Percentiles rank a stretch among this genome's conserved stretches.
These are phyloP conservation scores for Linum trigynum DNA, from an alignment of 345 rosid species.

Conservation along the genomic window DNA sequence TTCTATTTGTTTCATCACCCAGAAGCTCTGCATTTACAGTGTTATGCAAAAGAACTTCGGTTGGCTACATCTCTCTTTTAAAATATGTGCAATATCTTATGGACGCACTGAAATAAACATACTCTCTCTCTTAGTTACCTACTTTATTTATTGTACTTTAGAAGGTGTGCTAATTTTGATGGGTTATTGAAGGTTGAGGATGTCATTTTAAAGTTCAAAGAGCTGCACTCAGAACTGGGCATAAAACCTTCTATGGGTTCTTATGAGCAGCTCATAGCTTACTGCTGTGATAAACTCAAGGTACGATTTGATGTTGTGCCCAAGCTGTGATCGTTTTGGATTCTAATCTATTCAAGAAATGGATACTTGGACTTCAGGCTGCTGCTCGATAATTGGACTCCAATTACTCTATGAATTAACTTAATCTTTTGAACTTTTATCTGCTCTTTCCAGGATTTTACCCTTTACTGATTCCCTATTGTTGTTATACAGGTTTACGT, in stretches of 20 bases:
- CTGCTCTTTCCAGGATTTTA: no score
- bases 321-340: no score
- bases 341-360: no score
- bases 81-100: neutral
- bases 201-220: constrained; percentile 43
- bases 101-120: neutral
- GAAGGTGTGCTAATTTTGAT: neutral
- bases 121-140: no score
- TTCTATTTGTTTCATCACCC: neutral
- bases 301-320: constrained; percentile 23
- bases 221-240: constrained; percentile 46
- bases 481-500: constrained; percentile 46
- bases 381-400: no score
- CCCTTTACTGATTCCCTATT: constrained; percentile 2
- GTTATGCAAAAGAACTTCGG: neutral
- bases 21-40: neutral
- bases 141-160: neutral
- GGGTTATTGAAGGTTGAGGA: constrained; percentile 48
- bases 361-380: no score
- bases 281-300: constrained; percentile 46
- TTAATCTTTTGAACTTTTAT: no score
- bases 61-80: neutral
- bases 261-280: constrained; percentile 47
- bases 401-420: no score
- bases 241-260: constrained; percentile 49